phyloP scores from a whole-genome alignment of 805 yeast species.

The Metschnikowia noctiluminum region DNA sequence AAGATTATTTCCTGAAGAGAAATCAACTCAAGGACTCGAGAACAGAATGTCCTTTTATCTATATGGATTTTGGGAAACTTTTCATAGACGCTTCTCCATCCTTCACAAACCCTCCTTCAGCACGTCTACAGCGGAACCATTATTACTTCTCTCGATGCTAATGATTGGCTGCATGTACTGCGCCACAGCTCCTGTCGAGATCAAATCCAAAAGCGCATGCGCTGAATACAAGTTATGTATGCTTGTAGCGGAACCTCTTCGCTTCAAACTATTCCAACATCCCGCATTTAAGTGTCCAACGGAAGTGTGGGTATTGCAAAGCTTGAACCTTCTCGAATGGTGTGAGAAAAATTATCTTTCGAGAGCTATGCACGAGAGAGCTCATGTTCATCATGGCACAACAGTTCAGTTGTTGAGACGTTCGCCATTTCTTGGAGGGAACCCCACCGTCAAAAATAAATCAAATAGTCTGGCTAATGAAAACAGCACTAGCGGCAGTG shows the following conservation, averaged over 20 bases:
- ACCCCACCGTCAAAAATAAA: slow-evolving; percentile 42
- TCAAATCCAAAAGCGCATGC: slow-evolving; percentile 18
- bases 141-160: slow-evolving; percentile 53
- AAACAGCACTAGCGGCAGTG: slow-evolving; percentile 31
- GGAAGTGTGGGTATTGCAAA: slow-evolving; percentile 70
- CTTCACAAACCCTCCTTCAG: slow-evolving; percentile 58
- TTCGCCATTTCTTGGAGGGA: slow-evolving; percentile 72
- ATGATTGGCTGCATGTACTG: slow-evolving; percentile 52
- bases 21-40: slow-evolving; percentile 24
- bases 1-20: slow-evolving; percentile 22
- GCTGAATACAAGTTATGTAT: slow-evolving; percentile 43
- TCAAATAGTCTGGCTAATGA: slow-evolving; percentile 22
- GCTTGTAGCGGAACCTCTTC: slow-evolving; percentile 52
- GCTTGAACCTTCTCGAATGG: slow-evolving; percentile 69
- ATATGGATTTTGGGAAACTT: slow-evolving; percentile 52
- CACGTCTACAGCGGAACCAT: slow-evolving; percentile 44
- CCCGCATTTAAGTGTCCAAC: slow-evolving; percentile 77
- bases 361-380: slow-evolving; percentile 72
- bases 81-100: slow-evolving; percentile 58
- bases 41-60: slow-evolving; percentile 35
- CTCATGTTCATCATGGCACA: slow-evolving; percentile 84
- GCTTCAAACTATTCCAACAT: slow-evolving; percentile 68
- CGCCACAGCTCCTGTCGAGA: slow-evolving; percentile 26
- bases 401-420: slow-evolving; percentile 74
- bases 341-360: slow-evolving; percentile 72